phyloP scores from a whole-genome alignment of 73 alveolate species.

The Urostyla sp. region DNA sequence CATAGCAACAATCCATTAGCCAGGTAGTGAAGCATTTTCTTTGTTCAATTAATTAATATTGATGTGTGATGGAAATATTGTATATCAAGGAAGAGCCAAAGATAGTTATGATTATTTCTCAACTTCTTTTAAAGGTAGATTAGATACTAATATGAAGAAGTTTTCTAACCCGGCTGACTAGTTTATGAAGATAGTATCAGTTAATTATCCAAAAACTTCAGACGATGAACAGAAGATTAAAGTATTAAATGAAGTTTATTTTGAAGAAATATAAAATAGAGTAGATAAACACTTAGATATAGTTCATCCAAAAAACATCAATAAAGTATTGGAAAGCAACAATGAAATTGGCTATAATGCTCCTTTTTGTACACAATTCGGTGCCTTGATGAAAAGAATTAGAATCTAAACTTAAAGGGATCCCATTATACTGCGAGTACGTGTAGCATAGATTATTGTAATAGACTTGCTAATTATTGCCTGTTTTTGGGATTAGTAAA shows the following conservation, averaged over 20 bases:
- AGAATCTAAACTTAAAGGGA: not conserved
- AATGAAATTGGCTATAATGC: not conserved
- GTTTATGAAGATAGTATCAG: slow-evolving; percentile 27
- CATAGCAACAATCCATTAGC: slow-evolving; percentile 79
- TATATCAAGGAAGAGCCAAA: slow-evolving; percentile 66
- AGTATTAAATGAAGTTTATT: not conserved
- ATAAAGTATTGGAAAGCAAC: not conserved
- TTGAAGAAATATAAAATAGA: not conserved
- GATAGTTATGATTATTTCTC: slow-evolving; percentile 55
- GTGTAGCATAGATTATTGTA: slow-evolving; percentile 60
- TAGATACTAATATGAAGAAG: slow-evolving; percentile 72
- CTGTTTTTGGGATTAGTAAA: slow-evolving; percentile 59
- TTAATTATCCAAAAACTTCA: slow-evolving; percentile 1
- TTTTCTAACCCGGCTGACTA: slow-evolving; percentile 77
- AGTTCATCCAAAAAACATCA: too few species aligned
- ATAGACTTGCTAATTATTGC: slow-evolving; percentile 59
- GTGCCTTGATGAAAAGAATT: not conserved
- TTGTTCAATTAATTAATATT: slow-evolving; percentile 22
- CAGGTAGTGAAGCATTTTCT: slow-evolving; percentile 64
- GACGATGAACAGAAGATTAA: slow-evolving; percentile 3
- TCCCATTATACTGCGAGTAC: slow-evolving; percentile 11
- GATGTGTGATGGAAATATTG: slow-evolving; percentile 66
- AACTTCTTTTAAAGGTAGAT: too few species aligned
- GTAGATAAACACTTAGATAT: not conserved
- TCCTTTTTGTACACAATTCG: not conserved